Evolutionary conservation across 345 rosid species (phyloP).

Genomic region (Diplotaxis tenuifolia): DNA sequence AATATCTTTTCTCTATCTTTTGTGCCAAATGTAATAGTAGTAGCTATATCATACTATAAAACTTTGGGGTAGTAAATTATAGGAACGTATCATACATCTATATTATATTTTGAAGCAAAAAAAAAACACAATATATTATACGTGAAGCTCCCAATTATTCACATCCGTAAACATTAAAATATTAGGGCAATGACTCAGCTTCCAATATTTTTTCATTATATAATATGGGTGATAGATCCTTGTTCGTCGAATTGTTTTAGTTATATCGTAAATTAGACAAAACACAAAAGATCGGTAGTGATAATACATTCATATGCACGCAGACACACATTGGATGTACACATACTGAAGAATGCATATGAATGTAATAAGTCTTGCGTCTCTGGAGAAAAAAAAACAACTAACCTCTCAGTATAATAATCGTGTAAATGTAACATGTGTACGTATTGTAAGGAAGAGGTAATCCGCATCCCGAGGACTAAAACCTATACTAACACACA

Average conservation of each 20-base stretch:
- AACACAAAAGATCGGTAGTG: neutral
- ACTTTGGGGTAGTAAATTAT: neutral
- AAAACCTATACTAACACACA: conserved; percentile 8
- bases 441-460: conserved; percentile 37
- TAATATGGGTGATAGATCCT: neutral
- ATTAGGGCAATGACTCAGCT: conserved; percentile 1
- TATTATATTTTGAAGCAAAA: neutral
- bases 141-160: neutral
- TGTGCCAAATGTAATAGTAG: neutral
- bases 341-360: neutral
- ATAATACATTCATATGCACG: neutral
- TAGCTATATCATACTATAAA: neutral
- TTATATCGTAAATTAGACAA: too few species aligned
- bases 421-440: neutral
- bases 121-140: neutral
- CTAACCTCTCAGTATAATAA: neutral
- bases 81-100: neutral
- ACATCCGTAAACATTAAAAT: neutral
- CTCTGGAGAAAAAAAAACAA: neutral
- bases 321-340: neutral
- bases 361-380: neutral
- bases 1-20: neutral
- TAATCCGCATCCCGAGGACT: conserved; percentile 42
- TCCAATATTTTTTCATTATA: neutral
- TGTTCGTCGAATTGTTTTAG: neutral